Conservation (phyloP, 345 rosid genomes). For the Acer yangbiense region DNA sequence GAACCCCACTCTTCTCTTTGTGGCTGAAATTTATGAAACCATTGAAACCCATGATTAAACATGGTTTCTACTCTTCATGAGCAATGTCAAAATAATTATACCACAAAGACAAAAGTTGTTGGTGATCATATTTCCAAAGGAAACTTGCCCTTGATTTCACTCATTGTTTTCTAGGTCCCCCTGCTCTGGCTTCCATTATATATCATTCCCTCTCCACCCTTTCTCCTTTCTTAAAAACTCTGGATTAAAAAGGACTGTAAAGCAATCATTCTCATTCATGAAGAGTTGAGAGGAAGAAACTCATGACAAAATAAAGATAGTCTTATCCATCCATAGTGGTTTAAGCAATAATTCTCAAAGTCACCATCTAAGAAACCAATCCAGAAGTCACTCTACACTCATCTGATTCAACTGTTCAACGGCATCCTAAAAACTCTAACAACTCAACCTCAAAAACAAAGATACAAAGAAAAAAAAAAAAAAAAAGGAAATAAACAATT, state of each 20-base stretch:
- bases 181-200: constrained; percentile 23
- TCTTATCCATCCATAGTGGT: constrained; percentile 25
- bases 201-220: background rate
- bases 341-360: constrained; percentile 39
- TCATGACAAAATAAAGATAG: background rate
- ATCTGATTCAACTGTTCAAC: constrained; percentile 1
- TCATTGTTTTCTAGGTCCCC: constrained; percentile 30
- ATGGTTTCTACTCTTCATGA: constrained; percentile 18
- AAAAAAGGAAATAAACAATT: background rate
- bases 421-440: constrained; percentile 1
- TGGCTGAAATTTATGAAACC: background rate
- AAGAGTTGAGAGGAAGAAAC: constrained; percentile 10
- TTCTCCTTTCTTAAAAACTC: constrained; percentile 7
- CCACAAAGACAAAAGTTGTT: constrained; percentile 15
- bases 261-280: constrained; percentile 36
- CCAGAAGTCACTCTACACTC: constrained; percentile 14
- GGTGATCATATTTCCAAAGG: constrained; percentile 21
- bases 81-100: constrained; percentile 21
- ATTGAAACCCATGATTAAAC: constrained; percentile 17
- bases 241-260: background rate
- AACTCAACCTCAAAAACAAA: constrained; percentile 8
- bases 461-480: background rate
- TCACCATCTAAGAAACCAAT: constrained; percentile 2
- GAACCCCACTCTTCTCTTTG: background rate
- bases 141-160: constrained; percentile 10